Base-by-base conservation (phyloP, 306 rosid genomes). In the Malus sieversii region DNA sequence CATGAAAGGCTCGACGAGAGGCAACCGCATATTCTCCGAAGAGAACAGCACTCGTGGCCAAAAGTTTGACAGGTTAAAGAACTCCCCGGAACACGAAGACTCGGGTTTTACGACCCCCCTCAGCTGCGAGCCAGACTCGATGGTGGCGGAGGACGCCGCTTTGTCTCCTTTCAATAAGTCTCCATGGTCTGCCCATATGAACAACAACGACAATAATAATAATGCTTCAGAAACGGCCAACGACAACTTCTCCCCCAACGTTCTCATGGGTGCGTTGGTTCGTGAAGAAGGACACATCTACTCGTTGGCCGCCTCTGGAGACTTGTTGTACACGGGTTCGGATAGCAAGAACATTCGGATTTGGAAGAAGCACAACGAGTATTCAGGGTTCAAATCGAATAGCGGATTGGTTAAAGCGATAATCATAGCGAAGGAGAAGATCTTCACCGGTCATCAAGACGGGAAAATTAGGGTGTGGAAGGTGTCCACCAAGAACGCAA, bases 211-310 rank as follows among this genome's bases (percentile, higher is more conserved):
- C 5, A 23, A 70, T 3, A 8, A 42, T 29, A 67, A 40, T 14
- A 32, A 33, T 19, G 19, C 29, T 61, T 51, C 38, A 2, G 66
- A 58, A 13, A 27, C n/a, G 46, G 20, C 30, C 30, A 12, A 32
- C n/a, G 77, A 73, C 12, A 27, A 32, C 3, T 8, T 42, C 70
- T 18, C 46, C 55, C 38, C 78, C 32, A 84, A 84, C 30, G 77
- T 85, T 44, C 87, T 92, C 0, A 61, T 95, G 19, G 99, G 97
- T n/a, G 89, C 99, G 0, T 83, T 95, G 1, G 82, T 92, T 42
- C 92, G 98, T 0, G 97, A 95, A 72, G 97, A 92, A 79, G 98
- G 99, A 30, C 97, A 92, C 60, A 92, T 95, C 4, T 95, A 95
- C 74, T 95, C 99, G 1, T 75, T 95, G 4, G 97, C 99, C 0